A percentile compares a stretch with the other conserved stretches of the same genome.
These are phyloP conservation scores for Colletotrichum agaves DNA, from an alignment of 2,329 filamentous ascomycete genomes.

Conservation along the genomic window DNA sequence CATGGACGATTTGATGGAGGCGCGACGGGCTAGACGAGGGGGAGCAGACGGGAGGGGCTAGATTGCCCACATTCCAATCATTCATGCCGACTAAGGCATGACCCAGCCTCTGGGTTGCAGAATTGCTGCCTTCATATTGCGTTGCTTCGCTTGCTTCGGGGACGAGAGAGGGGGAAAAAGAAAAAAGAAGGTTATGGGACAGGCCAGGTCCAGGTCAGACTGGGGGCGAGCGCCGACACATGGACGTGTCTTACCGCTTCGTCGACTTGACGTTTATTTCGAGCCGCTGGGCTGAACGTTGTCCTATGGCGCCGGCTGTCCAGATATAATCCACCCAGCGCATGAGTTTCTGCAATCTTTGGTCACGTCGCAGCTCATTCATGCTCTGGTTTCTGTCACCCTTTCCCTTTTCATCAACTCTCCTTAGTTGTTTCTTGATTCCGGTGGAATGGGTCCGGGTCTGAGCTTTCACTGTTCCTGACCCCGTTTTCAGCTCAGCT, in stretches of 20 bases:
- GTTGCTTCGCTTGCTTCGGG: slow-evolving; percentile 15
- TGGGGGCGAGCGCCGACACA: slow-evolving; percentile 22
- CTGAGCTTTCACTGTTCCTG: neutral
- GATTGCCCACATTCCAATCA: slow-evolving; percentile 35
- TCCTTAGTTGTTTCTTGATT: neutral
- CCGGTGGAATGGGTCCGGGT: neutral
- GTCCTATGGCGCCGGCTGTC: neutral
- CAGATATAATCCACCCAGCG: slow-evolving; percentile 14
- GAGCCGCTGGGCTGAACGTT: neutral
- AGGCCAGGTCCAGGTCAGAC: neutral
- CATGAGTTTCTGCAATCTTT: slow-evolving; percentile 1
- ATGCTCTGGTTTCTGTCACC: neutral
- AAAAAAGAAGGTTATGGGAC: neutral
- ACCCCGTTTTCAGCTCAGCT: neutral
- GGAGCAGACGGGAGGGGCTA: slow-evolving; percentile 30
- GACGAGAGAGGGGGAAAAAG: neutral
- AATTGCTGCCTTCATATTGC: slow-evolving; percentile 32
- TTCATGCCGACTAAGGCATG: slow-evolving; percentile 31
- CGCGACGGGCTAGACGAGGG: slow-evolving; percentile 27
- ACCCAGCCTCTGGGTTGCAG: slow-evolving; percentile 34
- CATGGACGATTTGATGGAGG: slow-evolving; percentile 30
- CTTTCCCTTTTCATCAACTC: neutral
- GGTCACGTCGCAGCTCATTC: slow-evolving; percentile 8
- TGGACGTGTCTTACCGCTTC: slow-evolving; percentile 24
- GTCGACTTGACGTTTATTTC: slow-evolving; percentile 9